These are phyloP conservation scores for Leptographium lundbergii DNA, from an alignment of 2,329 filamentous ascomycete genomes.

Conservation along the genomic window DNA sequence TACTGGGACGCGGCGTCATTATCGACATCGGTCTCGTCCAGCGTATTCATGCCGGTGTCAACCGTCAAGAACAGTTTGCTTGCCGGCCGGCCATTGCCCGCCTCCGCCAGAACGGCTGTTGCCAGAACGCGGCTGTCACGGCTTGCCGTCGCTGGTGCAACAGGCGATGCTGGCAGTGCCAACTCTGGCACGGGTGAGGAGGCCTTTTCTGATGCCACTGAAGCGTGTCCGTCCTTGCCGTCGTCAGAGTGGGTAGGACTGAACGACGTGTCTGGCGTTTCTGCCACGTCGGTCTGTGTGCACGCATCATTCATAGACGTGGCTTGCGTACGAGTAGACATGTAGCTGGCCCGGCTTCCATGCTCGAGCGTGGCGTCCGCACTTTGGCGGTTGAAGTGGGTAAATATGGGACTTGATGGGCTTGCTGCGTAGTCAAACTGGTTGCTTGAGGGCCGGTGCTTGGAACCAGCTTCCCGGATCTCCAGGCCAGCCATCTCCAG, in stretches of 20 bases:
- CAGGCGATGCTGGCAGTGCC: not conserved
- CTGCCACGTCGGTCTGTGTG: constrained; percentile 47
- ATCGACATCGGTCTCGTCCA: constrained; percentile 5
- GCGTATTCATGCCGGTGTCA: not conserved
- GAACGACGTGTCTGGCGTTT: constrained; percentile 40
- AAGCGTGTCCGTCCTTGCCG: constrained; percentile 21
- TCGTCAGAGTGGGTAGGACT: constrained; percentile 39
- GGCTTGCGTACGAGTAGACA: constrained; percentile 56
- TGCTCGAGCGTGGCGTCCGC: constrained; percentile 42
- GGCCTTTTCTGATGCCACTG: not conserved
- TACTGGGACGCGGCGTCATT: constrained; percentile 12
- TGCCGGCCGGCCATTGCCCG: not conserved
- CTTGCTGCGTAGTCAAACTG: constrained; percentile 66
- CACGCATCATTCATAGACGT: constrained; percentile 58
- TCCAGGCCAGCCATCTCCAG: constrained; percentile 83
- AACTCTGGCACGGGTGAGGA: not conserved
- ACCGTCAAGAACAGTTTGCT: not conserved
- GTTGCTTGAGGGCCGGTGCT: constrained; percentile 59
- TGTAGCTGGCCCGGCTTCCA: constrained; percentile 62
- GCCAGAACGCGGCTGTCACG: not conserved
- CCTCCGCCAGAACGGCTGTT: not conserved
- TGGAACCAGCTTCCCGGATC: constrained; percentile 78
- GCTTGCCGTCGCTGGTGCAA: not conserved
- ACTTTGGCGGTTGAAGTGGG: constrained; percentile 50
- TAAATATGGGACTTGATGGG: constrained; percentile 55